Evolutionary conservation across 352 stramenopile species (phyloP).

Genomic region (Halophytophthora batemanensis): DNA sequence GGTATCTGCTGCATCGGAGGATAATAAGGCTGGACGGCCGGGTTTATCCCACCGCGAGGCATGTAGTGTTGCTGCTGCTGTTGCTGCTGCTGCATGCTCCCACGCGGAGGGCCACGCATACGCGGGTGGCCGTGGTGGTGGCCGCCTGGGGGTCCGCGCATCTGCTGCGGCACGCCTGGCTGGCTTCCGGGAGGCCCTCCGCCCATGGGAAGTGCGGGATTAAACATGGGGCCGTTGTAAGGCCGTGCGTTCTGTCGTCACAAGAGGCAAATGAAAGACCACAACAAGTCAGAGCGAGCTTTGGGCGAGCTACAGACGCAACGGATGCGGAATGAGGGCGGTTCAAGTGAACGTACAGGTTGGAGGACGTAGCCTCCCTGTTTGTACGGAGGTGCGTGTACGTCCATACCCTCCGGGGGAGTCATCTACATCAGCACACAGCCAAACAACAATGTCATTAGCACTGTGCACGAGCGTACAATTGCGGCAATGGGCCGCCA

Average conservation of each 20-base stretch:
- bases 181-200: conserved; percentile 9
- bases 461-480: neutral
- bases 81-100: conserved; percentile 36
- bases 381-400: conserved; percentile 38
- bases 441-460: neutral
- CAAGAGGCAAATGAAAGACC: neutral
- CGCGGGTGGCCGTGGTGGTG: conserved; percentile 37
- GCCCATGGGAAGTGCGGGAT: conserved; percentile 22
- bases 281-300: neutral
- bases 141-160: conserved; percentile 39
- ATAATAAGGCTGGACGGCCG: conserved; percentile 41
- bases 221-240: conserved; percentile 50
- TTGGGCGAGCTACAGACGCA: neutral
- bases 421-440: conserved; percentile 1
- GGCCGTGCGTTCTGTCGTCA: conserved; percentile 24
- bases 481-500: neutral
- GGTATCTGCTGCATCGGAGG: conserved; percentile 42
- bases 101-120: conserved; percentile 35
- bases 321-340: neutral
- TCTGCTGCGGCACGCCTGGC: conserved; percentile 38
- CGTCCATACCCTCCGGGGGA: conserved; percentile 36
- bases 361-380: conserved; percentile 40
- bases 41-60: conserved; percentile 36
- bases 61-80: conserved; percentile 35
- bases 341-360: conserved; percentile 22